Percentiles rank a stretch among this genome's conserved stretches.
phyloP scores from a whole-genome alignment of 257 asterid species.

The Misopates orontium region DNA sequence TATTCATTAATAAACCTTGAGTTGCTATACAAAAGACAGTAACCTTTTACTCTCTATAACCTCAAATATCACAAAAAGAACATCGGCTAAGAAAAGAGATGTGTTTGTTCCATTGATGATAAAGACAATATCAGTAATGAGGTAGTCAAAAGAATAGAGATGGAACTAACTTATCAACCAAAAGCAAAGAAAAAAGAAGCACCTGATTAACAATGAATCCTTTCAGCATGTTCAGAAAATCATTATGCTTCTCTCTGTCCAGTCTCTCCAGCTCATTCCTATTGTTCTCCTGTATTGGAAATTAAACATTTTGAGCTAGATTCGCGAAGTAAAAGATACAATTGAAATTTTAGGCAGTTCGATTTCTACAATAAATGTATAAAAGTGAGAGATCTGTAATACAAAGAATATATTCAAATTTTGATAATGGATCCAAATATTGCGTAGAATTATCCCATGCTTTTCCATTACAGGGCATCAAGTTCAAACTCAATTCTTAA shows the following conservation, averaged over 20 bases:
- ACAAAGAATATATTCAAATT: too few species aligned
- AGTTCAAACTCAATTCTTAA: too few species aligned
- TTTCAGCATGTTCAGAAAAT: slow-evolving; percentile 81
- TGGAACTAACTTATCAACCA: neutral
- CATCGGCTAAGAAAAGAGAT: slow-evolving; percentile 6
- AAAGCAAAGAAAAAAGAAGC: slow-evolving; percentile 4
- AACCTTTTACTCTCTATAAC: neutral
- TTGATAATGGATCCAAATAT: neutral
- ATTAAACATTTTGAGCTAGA: neutral
- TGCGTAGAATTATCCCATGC: neutral
- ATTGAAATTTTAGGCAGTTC: neutral
- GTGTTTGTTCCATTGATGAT: neutral
- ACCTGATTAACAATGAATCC: slow-evolving; percentile 98
- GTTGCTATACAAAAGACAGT: neutral
- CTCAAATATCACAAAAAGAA: neutral
- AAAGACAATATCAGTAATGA: neutral
- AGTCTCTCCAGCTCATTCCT: slow-evolving; percentile 87
- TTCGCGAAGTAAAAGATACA: neutral
- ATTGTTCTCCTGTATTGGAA: slow-evolving; percentile 72
- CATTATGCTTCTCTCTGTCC: slow-evolving; percentile 80
- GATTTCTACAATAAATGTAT: too few species aligned
- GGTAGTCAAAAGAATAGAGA: slow-evolving; percentile 1
- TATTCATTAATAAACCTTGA: neutral
- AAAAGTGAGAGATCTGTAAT: too few species aligned
- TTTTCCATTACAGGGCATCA: slow-evolving; percentile 2